Conservation (phyloP, 2,329 filamentous ascomycete genomes). For the Colletotrichum sidae region DNA sequence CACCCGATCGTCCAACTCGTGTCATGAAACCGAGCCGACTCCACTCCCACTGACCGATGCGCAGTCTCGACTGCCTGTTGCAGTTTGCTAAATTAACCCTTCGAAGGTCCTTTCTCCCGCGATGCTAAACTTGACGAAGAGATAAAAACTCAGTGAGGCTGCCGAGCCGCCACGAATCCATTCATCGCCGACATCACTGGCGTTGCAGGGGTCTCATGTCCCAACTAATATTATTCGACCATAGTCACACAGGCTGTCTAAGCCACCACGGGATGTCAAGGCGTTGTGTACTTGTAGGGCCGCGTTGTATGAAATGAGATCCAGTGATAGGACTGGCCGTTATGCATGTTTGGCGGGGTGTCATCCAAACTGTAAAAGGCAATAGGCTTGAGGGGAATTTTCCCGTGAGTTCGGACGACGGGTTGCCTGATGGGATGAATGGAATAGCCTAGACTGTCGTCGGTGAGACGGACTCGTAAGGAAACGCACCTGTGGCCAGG, state of each 20-base stretch:
- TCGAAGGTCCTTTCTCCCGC: not conserved
- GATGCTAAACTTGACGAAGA: too few relatives aligned
- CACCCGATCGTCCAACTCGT: conserved; percentile 18
- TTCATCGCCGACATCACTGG: too few relatives aligned
- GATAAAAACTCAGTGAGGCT: too few relatives aligned
- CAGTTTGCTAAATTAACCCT: conserved; percentile 1
- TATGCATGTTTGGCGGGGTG: conserved; percentile 30
- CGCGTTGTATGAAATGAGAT: conserved; percentile 16
- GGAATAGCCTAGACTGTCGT: conserved; percentile 3
- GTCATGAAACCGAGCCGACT: conserved; percentile 26
- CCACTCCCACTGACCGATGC: conserved; percentile 22
- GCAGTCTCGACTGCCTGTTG: not conserved
- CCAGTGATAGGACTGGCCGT: conserved; percentile 7
- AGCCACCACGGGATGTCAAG: too few relatives aligned
- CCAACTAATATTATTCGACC: too few relatives aligned
- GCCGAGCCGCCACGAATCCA: too few relatives aligned
- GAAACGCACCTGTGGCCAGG: not conserved
- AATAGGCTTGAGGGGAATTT: conserved; percentile 11
- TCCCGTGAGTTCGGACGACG: conserved; percentile 21
- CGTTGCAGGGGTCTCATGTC: too few relatives aligned
- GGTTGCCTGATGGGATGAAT: conserved; percentile 9
- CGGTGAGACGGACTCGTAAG: not conserved
- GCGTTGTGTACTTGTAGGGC: not conserved
- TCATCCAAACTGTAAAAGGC: conserved; percentile 14
- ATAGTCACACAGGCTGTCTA: too few relatives aligned